Conservation (phyloP, 1,284 basidiomycete species). For the Cryptococcus sp. region DNA sequence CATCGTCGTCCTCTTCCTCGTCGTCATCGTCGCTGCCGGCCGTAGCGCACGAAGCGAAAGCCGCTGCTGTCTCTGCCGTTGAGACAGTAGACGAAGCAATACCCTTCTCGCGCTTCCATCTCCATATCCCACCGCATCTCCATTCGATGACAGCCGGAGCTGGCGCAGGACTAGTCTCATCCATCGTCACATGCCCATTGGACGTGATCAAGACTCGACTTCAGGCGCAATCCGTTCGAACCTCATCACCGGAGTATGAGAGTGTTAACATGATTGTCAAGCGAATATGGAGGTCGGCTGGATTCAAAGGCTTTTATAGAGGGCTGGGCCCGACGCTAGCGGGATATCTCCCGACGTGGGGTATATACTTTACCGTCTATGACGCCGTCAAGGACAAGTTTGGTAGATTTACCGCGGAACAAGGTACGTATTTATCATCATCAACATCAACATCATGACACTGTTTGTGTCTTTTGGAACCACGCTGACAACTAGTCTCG, state of each 20-base stretch:
- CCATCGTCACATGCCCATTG: slow-evolving; percentile 92
- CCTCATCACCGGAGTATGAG: slow-evolving; percentile 68
- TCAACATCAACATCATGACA: no score
- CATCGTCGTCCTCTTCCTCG: slow-evolving; percentile 5
- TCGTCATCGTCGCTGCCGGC: background rate
- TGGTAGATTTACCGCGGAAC: slow-evolving; percentile 57
- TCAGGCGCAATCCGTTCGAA: slow-evolving; percentile 78
- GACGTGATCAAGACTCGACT: slow-evolving; percentile 97
- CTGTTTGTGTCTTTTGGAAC: background rate
- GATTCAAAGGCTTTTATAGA: slow-evolving; percentile 83
- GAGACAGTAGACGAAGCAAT: background rate
- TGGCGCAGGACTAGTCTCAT: slow-evolving; percentile 78
- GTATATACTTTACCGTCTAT: slow-evolving; percentile 97
- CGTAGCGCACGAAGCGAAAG: background rate
- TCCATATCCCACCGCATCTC: slow-evolving; percentile 39
- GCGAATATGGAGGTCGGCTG: slow-evolving; percentile 70
- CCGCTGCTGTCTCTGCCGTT: background rate
- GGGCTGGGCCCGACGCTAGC: slow-evolving; percentile 93
- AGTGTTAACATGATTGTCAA: slow-evolving; percentile 76
- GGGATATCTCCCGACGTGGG: slow-evolving; percentile 95
- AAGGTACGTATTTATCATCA: slow-evolving; percentile 29
- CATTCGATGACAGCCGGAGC: slow-evolving; percentile 58
- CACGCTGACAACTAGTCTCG: background rate
- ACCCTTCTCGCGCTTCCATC: slow-evolving; percentile 8
- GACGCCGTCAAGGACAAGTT: slow-evolving; percentile 84